These are phyloP conservation scores for Venturia pyrina DNA, from an alignment of 2,329 filamentous ascomycete species.

Conservation along the genomic window DNA sequence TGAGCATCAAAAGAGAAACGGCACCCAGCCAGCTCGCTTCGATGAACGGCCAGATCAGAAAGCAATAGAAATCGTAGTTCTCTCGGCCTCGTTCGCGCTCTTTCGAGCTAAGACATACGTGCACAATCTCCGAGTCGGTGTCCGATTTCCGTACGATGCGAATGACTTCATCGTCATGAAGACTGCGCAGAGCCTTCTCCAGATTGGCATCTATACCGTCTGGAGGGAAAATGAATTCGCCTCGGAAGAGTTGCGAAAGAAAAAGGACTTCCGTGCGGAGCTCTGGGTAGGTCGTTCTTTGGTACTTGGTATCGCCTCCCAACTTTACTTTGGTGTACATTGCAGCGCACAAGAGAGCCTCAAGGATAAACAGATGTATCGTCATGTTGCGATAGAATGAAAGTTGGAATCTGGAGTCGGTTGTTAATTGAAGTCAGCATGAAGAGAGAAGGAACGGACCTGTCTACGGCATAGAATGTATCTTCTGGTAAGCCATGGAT, in stretches of 20 bases:
- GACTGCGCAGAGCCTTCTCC: constrained; percentile 63
- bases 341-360: constrained; percentile 78
- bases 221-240: constrained; percentile 92
- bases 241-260: constrained; percentile 80
- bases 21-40: constrained; percentile 89
- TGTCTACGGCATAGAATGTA: constrained; percentile 89
- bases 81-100: constrained; percentile 76
- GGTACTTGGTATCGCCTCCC: constrained; percentile 72
- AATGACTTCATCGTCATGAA: constrained; percentile 73
- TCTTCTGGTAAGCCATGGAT: constrained; percentile 74
- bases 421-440: constrained; percentile 12
- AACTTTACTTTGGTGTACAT: constrained; percentile 88
- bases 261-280: constrained; percentile 75
- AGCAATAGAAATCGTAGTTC: constrained; percentile 98
- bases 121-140: constrained; percentile 42
- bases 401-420: constrained; percentile 59
- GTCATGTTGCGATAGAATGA: constrained; percentile 99
- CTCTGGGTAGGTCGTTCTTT: constrained; percentile 66
- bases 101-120: constrained; percentile 62
- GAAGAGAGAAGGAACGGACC: constrained; percentile 28
- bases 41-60: constrained; percentile 96
- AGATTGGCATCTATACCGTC: constrained; percentile 75
- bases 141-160: constrained; percentile 44
- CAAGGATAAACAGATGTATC: constrained; percentile 92
- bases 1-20: constrained; percentile 76